Percentiles rank a stretch among this genome's conserved stretches.
Evolutionary conservation across 305 asterid genomes (phyloP).

Genomic region (Rubia occidens): DNA sequence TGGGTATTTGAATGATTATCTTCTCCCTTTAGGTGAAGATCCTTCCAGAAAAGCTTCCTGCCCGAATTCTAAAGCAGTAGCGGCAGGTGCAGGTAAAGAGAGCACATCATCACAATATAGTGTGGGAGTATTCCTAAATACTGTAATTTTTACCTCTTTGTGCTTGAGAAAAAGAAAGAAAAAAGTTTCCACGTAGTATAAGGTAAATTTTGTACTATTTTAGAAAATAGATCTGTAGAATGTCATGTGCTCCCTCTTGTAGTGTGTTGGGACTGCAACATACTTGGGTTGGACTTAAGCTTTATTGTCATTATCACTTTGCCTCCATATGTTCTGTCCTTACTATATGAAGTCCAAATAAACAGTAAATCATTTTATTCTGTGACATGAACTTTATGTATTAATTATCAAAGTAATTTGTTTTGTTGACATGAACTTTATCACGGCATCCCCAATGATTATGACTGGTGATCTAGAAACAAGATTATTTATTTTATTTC

Average conservation of each 20-base stretch:
- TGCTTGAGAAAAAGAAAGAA: not conserved
- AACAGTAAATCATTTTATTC: not conserved
- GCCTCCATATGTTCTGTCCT: not conserved
- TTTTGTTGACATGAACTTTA: not conserved
- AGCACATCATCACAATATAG: not conserved
- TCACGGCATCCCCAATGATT: not conserved
- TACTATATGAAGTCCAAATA: not conserved
- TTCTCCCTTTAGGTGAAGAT: constrained; percentile 38
- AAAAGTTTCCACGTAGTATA: not conserved
- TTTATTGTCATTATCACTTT: not conserved
- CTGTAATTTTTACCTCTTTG: not conserved
- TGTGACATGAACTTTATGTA: not conserved
- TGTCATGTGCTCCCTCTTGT: not conserved
- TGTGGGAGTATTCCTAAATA: not conserved
- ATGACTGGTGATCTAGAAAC: not conserved
- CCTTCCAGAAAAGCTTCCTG: constrained; percentile 30
- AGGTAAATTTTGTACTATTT: not conserved
- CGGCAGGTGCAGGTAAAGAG: constrained; percentile 54
- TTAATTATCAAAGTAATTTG: not conserved
- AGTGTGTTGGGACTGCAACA: not conserved
- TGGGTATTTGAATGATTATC: constrained; percentile 59
- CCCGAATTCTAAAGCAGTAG: constrained; percentile 21
- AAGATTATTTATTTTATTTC: not conserved
- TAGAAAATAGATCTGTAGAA: not conserved
- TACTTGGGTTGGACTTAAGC: not conserved